Conservation (phyloP, 108 stramenopile species). For the Skeletonema tropicum region DNA sequence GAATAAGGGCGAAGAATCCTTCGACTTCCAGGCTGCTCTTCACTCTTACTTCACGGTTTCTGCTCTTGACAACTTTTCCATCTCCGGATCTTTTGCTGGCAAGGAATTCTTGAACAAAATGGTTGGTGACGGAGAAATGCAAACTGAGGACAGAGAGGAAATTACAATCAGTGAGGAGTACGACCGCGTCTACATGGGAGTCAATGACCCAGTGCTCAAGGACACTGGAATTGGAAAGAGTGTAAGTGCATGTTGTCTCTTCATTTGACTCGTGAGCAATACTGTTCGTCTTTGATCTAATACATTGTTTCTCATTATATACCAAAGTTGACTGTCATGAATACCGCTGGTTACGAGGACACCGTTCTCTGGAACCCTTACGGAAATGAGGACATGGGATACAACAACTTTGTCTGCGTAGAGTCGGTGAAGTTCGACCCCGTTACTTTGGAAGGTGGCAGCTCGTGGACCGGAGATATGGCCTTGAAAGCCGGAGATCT, state of each 20-base stretch:
- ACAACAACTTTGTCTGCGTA: constrained; percentile 95
- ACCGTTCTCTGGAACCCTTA: constrained; percentile 95
- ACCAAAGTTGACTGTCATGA: constrained; percentile 69
- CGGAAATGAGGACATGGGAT: constrained; percentile 96
- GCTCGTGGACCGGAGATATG: constrained; percentile 82
- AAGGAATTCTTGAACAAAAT: constrained; percentile 91
- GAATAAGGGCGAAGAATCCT: constrained; percentile 84
- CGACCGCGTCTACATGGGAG: constrained; percentile 94
- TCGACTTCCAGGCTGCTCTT: constrained; percentile 94
- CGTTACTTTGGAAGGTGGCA: constrained; percentile 76
- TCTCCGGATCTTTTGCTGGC: constrained; percentile 88
- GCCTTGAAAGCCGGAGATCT: constrained; percentile 66
- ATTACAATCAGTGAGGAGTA: constrained; percentile 91
- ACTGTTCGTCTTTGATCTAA: constrained; percentile 5
- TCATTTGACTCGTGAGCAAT: background rate
- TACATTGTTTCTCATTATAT: constrained; percentile 12
- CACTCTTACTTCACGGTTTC: constrained; percentile 97
- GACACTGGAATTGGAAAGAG: constrained; percentile 89
- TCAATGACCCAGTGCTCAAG: constrained; percentile 89
- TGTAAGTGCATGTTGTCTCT: constrained; percentile 41
- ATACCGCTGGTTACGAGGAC: constrained; percentile 92
- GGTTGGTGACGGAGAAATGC: constrained; percentile 86
- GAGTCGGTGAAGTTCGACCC: constrained; percentile 93
- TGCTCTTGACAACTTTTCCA: constrained; percentile 86
- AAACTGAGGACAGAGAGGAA: constrained; percentile 82